These are phyloP conservation scores for Furcasterigmium sp. DNA, from an alignment of 2,329 filamentous ascomycete species.

Conservation along the genomic window DNA sequence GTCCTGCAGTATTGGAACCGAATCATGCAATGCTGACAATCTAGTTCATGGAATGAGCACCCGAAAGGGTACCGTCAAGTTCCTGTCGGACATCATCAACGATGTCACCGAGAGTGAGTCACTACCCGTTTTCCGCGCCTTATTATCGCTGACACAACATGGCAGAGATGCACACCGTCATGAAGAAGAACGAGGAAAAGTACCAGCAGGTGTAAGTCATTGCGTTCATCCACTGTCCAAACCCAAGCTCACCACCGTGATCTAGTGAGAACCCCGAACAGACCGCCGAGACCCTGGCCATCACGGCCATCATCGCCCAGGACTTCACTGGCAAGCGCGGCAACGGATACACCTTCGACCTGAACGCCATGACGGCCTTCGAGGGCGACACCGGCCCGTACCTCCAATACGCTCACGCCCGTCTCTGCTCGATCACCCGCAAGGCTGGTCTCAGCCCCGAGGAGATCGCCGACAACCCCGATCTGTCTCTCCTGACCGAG, in stretches of 20 bases:
- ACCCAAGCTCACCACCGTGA: not conserved
- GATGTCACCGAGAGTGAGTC: slow-evolving; percentile 66
- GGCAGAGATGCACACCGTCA: not conserved
- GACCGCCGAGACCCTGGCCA: slow-evolving; percentile 83
- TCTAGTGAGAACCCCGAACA: slow-evolving; percentile 64
- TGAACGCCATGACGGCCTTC: slow-evolving; percentile 41
- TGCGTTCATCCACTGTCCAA: not conserved
- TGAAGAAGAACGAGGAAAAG: slow-evolving; percentile 69
- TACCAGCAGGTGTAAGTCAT: slow-evolving; percentile 79
- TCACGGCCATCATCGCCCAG: slow-evolving; percentile 95
- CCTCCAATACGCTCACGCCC: slow-evolving; percentile 77
- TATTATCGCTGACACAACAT: no score
- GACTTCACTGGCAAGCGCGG: slow-evolving; percentile 93
- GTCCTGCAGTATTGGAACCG: not conserved
- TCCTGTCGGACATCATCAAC: slow-evolving; percentile 65
- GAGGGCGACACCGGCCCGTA: slow-evolving; percentile 84
- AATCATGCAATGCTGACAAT: not conserved
- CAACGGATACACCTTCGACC: slow-evolving; percentile 66
- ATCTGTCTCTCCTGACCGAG: slow-evolving; percentile 65
- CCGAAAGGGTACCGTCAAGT: slow-evolving; percentile 69
- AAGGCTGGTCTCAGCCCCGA: slow-evolving; percentile 47
- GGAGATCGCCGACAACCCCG: slow-evolving; percentile 52
- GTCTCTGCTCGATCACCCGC: slow-evolving; percentile 60
- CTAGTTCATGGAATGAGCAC: slow-evolving; percentile 68
- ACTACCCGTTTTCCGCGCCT: not conserved